Percentiles rank a stretch among this genome's conserved stretches.
phyloP scores from a whole-genome alignment of 345 rosid genomes.

The Raphanus sativus region DNA sequence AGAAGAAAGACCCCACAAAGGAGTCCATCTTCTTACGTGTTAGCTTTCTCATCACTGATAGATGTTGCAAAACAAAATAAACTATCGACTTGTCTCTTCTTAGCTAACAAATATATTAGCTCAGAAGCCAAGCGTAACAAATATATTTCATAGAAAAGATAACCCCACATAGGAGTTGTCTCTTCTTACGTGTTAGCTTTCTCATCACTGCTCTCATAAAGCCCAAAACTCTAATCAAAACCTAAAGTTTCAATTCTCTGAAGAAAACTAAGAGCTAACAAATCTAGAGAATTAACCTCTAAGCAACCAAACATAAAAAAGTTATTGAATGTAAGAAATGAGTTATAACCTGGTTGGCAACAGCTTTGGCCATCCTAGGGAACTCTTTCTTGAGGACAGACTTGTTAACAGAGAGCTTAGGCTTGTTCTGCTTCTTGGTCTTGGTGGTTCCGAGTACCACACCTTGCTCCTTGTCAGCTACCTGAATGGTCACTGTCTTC shows the following conservation, averaged over 20 bases:
- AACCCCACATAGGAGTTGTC: background rate
- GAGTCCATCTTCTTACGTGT: constrained; percentile 38
- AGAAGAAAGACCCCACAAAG: constrained; percentile 18
- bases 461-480: constrained; percentile 50
- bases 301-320: background rate
- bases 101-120: too few species aligned
- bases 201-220: background rate
- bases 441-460: constrained; percentile 61
- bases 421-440: constrained; percentile 71
- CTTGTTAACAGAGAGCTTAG: constrained; percentile 56
- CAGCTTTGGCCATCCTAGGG: constrained; percentile 69
- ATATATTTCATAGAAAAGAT: background rate
- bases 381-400: constrained; percentile 72
- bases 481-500: constrained; percentile 56
- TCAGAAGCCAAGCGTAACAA: constrained; percentile 3
- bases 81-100: too few species aligned
- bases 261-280: background rate
- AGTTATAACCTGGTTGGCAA: constrained; percentile 60
- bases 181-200: background rate
- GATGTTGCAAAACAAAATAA: background rate
- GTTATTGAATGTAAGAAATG: background rate
- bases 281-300: background rate
- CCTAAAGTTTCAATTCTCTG: background rate
- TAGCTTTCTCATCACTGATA: constrained; percentile 27
- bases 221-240: background rate